A percentile compares a stretch with the other conserved stretches of the same genome.
phyloP scores from a whole-genome alignment of 2,329 filamentous ascomycete genomes.

The Metarhizium anisopliae region DNA sequence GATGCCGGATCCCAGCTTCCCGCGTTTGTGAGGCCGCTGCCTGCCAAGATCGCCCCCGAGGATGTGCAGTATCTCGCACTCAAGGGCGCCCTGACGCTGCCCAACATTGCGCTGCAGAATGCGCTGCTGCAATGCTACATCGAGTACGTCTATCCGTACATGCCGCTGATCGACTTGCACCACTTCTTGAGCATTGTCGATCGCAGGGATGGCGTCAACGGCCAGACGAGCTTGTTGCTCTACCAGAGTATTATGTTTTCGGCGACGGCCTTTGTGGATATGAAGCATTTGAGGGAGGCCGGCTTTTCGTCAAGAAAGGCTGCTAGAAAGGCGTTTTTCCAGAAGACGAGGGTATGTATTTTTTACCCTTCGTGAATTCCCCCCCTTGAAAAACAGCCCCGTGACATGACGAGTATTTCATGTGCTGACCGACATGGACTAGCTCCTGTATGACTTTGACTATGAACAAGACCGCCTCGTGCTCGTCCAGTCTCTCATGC shows the following conservation, averaged over 20 bases:
- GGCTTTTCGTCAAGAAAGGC: constrained; percentile 72
- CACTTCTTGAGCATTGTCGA: constrained; percentile 53
- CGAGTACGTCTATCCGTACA: constrained; percentile 88
- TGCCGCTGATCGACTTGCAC: constrained; percentile 72
- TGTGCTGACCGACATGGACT: constrained; percentile 11
- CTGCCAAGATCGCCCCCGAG: constrained; percentile 65
- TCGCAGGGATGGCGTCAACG: constrained; percentile 56
- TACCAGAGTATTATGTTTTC: constrained; percentile 96
- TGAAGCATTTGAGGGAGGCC: constrained; percentile 63
- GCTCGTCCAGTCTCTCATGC: constrained; percentile 75
- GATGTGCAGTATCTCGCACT: constrained; percentile 75
- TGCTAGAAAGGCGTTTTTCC: constrained; percentile 81
- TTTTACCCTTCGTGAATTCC: constrained; percentile 1
- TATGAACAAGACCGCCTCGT: constrained; percentile 86
- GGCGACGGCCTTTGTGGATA: constrained; percentile 79
- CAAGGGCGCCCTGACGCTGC: constrained; percentile 78
- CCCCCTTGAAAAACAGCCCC: no score
- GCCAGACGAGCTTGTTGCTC: constrained; percentile 72
- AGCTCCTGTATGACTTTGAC: constrained; percentile 90
- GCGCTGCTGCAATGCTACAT: constrained; percentile 75
- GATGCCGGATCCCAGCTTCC: constrained; percentile 42
- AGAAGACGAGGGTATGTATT: constrained; percentile 66
- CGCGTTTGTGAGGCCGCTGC: constrained; percentile 70
- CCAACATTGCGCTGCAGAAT: constrained; percentile 60
- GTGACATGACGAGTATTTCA: not conserved